A percentile compares a stretch with the other conserved stretches of the same genome.
These are phyloP conservation scores for Macrocybe gigantea DNA, from an alignment of 768 basidiomycete species.

Conservation along the genomic window DNA sequence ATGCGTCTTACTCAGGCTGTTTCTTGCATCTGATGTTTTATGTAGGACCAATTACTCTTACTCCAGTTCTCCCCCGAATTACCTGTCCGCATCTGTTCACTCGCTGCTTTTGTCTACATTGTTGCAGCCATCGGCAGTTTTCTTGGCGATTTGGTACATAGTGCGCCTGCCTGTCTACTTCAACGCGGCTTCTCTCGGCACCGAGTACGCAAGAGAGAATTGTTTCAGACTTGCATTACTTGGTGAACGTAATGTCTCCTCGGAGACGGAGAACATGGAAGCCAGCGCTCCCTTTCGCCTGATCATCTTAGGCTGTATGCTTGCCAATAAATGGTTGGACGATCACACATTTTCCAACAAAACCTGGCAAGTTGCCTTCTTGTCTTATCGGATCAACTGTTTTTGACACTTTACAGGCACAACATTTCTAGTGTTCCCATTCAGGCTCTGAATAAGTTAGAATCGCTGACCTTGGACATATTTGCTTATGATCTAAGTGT, in stretches of 20 bases:
- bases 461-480: constrained; percentile 64
- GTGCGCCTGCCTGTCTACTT: constrained; percentile 69
- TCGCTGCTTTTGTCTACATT: constrained; percentile 73
- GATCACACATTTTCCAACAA: constrained; percentile 89
- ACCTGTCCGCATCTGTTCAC: constrained; percentile 59
- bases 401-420: constrained; percentile 44
- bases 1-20: constrained; percentile 3
- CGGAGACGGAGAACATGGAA: constrained; percentile 46
- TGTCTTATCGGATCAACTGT: constrained; percentile 4
- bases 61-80: constrained; percentile 40
- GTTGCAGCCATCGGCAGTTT: constrained; percentile 74
- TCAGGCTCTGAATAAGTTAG: constrained; percentile 62
- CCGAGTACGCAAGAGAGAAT: constrained; percentile 52
- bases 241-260: constrained; percentile 36
- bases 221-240: constrained; percentile 62
- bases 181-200: constrained; percentile 40
- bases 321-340: constrained; percentile 86
- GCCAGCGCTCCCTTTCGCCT: constrained; percentile 65
- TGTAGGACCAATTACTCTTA: constrained; percentile 29
- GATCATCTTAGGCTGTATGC: constrained; percentile 75
- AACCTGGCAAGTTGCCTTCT: constrained; percentile 56
- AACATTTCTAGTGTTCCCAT: constrained; percentile 75
- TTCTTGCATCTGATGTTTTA: constrained; percentile 7
- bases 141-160: constrained; percentile 81
- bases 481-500: constrained; percentile 69